Conservation (phyloP, 1,139 yeast genomes). For the Geotrichum carabidarum region DNA sequence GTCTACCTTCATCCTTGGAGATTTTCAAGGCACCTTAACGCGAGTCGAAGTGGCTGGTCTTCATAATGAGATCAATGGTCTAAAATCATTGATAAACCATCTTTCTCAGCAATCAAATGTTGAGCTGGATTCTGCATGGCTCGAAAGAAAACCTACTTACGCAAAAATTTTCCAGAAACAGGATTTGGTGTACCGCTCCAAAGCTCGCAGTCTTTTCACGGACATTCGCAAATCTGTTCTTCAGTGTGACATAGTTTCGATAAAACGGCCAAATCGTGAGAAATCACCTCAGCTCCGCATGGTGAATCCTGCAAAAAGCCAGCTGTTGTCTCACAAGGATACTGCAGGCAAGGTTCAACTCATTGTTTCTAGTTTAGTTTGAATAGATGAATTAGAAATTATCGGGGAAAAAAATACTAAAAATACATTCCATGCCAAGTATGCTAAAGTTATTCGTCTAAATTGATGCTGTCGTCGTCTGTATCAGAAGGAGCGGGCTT, state of each 20-base stretch:
- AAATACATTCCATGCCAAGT: not conserved
- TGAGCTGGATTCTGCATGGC: conserved; percentile 6
- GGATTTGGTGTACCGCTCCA: conserved; percentile 8
- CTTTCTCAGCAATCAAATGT: conserved; percentile 15
- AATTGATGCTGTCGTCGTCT: conserved; percentile 3
- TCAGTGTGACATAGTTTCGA: conserved; percentile 19
- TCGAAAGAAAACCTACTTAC: not conserved
- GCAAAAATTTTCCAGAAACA: conserved; percentile 9
- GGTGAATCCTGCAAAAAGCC: not conserved
- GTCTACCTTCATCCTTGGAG: conserved; percentile 1
- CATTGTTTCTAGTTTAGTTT: conserved; percentile 6
- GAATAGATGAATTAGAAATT: not conserved
- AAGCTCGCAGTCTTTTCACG: conserved; percentile 17
- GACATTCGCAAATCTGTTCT: conserved; percentile 21
- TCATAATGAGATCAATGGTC: conserved; percentile 23
- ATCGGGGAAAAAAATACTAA: not conserved
- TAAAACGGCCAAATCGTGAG: conserved; percentile 13
- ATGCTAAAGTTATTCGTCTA: not conserved
- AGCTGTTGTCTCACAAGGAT: conserved; percentile 2
- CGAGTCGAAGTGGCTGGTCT: conserved; percentile 22
- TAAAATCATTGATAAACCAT: conserved; percentile 21
- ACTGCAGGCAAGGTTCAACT: conserved; percentile 6
- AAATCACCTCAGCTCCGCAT: not conserved
- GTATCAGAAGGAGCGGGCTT: conserved; percentile 12
- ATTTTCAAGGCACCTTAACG: conserved; percentile 17